Evolutionary conservation across 2,329 filamentous ascomycete species (phyloP), one percentile per base, ranked within the genome.

Genomic region (Trichoderma arundinaceum): DNA sequence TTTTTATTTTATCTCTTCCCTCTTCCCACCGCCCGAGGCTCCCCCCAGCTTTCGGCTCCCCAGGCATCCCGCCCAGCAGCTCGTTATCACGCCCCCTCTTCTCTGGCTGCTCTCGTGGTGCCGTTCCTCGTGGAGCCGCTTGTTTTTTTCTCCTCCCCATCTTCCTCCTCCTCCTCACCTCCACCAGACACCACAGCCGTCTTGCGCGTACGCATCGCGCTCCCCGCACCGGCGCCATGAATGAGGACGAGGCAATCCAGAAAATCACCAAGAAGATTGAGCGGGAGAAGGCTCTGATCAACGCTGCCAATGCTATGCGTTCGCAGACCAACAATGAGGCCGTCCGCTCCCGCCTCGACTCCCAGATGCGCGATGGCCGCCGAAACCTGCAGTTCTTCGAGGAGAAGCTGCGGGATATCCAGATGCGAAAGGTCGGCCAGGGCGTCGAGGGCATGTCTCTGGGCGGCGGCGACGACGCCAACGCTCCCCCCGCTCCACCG

Each of bases 231-330:
- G 41, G 78, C 80, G 81, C 76, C 77, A 89, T 88, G 84, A 86
- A 84, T 77, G 86, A 88, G 76, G 85, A 88, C 69, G 84, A 88
- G 73, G 83, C 85, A 71, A 83, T 88, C 80, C 88, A 88, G 80
- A 91, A 92, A 79, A 93, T 99, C 81, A 88, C 91, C 82, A 91
- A 90, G 83, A 98, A 99, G 90, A 98, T 99, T 80, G 92, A 97
- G 84, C 90, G 94, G 78, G 95, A 99, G 81, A 94, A 94, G 84
- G 91, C 90, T 74, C 89, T 98, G 75, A 95, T 99, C 84, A 91
- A 91, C 79, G 94, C 92, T 74, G 94, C 94, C 72, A 95, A 92
- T 80, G 88, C 91, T 73, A 97, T 99, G 94, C 91, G 93, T 80
- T 90, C 94, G 80, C 94, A 95, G 78, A 97, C 94, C 72, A 92